Evolutionary conservation across 352 stramenopile genomes (phyloP).

Genomic region (Hyaloperonospora brassicae): DNA sequence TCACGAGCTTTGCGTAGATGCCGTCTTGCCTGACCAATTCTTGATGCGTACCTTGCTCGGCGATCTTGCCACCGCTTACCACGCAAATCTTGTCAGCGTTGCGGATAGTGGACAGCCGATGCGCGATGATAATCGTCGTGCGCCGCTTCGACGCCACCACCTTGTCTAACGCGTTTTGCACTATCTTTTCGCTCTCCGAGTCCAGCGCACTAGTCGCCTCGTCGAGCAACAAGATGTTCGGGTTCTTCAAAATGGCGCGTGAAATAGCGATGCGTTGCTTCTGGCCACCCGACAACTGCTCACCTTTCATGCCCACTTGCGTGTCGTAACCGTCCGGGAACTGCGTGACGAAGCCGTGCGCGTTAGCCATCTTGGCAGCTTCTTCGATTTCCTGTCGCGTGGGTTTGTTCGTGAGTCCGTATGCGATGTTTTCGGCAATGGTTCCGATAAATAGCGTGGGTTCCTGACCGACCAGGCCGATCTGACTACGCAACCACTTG

Average conservation of each 20-base stretch:
- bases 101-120: constrained; percentile 90
- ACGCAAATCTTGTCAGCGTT: constrained; percentile 72
- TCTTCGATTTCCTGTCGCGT: constrained; percentile 59
- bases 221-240: constrained; percentile 85
- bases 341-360: constrained; percentile 84
- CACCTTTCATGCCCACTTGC: constrained; percentile 89
- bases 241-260: constrained; percentile 84
- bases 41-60: constrained; percentile 15
- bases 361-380: constrained; percentile 88
- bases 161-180: constrained; percentile 72
- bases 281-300: constrained; percentile 67
- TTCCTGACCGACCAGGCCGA: constrained; percentile 49
- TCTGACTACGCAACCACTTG: constrained; percentile 43
- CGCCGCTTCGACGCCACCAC: constrained; percentile 42
- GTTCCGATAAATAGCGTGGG: constrained; percentile 52
- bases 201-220: constrained; percentile 88
- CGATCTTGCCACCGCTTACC: constrained; percentile 15
- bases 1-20: constrained; percentile 6
- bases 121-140: constrained; percentile 91
- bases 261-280: constrained; percentile 88
- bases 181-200: constrained; percentile 68
- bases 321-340: constrained; percentile 90
- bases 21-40: constrained; percentile 15
- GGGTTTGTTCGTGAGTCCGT: constrained; percentile 30
- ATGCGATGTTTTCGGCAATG: constrained; percentile 53